phyloP scores from a whole-genome alignment of 495 filamentous ascomycete genomes.

The Lophium mytilinum region DNA sequence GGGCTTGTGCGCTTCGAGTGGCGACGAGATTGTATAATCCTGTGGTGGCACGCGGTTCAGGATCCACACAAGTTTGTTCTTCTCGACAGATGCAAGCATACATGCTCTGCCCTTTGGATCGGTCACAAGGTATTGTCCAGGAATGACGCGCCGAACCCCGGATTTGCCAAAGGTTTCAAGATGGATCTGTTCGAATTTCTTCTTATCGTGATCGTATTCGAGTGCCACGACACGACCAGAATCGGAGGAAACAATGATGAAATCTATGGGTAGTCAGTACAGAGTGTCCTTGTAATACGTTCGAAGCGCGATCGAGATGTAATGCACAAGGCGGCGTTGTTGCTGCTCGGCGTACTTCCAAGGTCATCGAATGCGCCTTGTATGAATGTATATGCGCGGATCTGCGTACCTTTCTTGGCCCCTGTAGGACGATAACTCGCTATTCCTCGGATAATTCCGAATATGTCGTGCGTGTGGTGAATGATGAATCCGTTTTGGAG shows the following conservation, averaged over 20 bases:
- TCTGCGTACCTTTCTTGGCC: slow-evolving; percentile 86
- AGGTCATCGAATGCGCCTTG: slow-evolving; percentile 80
- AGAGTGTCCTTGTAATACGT: slow-evolving; percentile 30
- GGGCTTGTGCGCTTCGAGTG: slow-evolving; percentile 94
- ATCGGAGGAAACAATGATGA: slow-evolving; percentile 90
- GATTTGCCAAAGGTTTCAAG: slow-evolving; percentile 98
- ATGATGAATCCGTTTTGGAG: slow-evolving; percentile 76
- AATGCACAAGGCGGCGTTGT: slow-evolving; percentile 28
- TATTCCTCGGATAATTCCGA: slow-evolving; percentile 85
- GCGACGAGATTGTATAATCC: slow-evolving; percentile 91
- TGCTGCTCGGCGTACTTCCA: slow-evolving; percentile 57
- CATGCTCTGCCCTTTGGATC: slow-evolving; percentile 95
- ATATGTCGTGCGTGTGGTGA: slow-evolving; percentile 83
- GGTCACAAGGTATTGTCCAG: slow-evolving; percentile 87
- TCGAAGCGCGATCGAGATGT: background rate
- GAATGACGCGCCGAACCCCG: slow-evolving; percentile 86
- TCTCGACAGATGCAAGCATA: slow-evolving; percentile 87
- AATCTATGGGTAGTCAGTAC: slow-evolving; percentile 71
- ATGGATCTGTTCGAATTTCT: slow-evolving; percentile 81
- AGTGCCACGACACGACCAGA: slow-evolving; percentile 90
- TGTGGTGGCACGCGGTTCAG: slow-evolving; percentile 91
- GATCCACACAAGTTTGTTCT: slow-evolving; percentile 99
- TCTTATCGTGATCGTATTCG: slow-evolving; percentile 81
- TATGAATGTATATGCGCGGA: background rate
- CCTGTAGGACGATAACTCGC: slow-evolving; percentile 85